Evolutionary conservation across 2,329 filamentous ascomycete genomes (phyloP).

Genomic region (Pyrenochaeta sp.): DNA sequence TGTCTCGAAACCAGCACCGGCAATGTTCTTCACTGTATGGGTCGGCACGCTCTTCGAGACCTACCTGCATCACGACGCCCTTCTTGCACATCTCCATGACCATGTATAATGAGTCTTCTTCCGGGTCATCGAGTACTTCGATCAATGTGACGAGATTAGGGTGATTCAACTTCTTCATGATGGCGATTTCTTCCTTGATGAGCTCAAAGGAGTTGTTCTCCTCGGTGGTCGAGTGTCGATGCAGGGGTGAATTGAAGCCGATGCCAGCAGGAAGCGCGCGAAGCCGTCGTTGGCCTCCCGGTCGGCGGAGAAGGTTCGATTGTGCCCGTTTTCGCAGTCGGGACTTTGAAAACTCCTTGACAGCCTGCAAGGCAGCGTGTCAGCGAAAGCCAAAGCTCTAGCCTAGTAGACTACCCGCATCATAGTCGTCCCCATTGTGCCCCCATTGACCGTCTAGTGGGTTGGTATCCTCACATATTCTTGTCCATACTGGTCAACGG

Average conservation of each 20-base stretch:
- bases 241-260: constrained; percentile 70
- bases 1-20: constrained; percentile 90
- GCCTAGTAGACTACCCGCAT: constrained; percentile 36
- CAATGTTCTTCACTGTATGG: constrained; percentile 86
- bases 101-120: constrained; percentile 97
- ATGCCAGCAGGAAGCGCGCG: constrained; percentile 62
- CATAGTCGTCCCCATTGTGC: constrained; percentile 12
- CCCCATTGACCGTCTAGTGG: constrained; percentile 9
- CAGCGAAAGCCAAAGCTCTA: constrained; percentile 34
- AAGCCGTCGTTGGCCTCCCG: constrained; percentile 60
- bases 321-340: constrained; percentile 88
- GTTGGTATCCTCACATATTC: constrained; percentile 78
- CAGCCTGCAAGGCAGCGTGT: constrained; percentile 67
- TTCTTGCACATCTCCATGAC: constrained; percentile 99
- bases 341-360: constrained; percentile 97
- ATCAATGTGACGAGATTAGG: constrained; percentile 91
- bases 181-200: constrained; percentile 95
- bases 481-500: constrained; percentile 85
- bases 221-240: constrained; percentile 65
- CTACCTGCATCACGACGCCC: constrained; percentile 95
- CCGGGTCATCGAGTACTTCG: constrained; percentile 93
- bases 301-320: constrained; percentile 80
- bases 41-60: constrained; percentile 80
- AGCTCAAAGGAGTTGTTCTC: constrained; percentile 79
- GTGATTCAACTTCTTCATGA: constrained; percentile 99